Evolutionary conservation across 1,284 basidiomycete genomes (phyloP), one percentile per base, ranked within the genome.

Genomic region (Trametes hirsuta): DNA sequence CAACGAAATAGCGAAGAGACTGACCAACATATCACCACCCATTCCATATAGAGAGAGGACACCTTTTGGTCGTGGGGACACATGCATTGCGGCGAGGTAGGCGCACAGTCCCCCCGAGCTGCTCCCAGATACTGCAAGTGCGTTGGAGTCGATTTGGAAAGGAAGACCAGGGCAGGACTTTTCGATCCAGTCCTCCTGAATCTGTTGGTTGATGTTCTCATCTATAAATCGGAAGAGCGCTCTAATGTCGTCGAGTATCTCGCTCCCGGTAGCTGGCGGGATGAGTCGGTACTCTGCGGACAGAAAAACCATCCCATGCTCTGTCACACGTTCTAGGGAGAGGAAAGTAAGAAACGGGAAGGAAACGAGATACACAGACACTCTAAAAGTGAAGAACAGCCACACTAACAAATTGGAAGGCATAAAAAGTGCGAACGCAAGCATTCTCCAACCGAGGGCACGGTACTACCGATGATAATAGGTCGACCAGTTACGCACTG

Each of bases 91-190:
- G 25, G 85, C 82, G 15, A 88, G 76, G 67, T 87, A 88, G 0
- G 84, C 82, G 62, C 84, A 86, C n/a, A 84, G 72, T 0, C 85
- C 85, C 14, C 87, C 88, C 0, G 85, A 81, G 63, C 86, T 88
- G 14, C 80, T 79, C 1, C 87, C 88, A 3, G 81, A 76, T 0
- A 85, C 85, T 0, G 78, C 81, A 11, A 88, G 76, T 1, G 77
- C 72, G 1, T 76, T 65, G 14, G 73, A 39, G 65, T 88, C 79
- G 37, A 87, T 68, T 24, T 56, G 56, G 24, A 71, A 63, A 15
- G 41, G 30, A 22, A n/a, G 41, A 2, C 39, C 24, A 6, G 21
- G 4, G 15, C 35, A 35, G 21, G 34, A 15, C 21, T 41, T 14
- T 0, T 35, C 14, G n/a, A 25, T 10, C 48, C 53, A 58, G 2